Conservation (phyloP, 2,329 filamentous ascomycete species). For the Clathrospora elynae region DNA sequence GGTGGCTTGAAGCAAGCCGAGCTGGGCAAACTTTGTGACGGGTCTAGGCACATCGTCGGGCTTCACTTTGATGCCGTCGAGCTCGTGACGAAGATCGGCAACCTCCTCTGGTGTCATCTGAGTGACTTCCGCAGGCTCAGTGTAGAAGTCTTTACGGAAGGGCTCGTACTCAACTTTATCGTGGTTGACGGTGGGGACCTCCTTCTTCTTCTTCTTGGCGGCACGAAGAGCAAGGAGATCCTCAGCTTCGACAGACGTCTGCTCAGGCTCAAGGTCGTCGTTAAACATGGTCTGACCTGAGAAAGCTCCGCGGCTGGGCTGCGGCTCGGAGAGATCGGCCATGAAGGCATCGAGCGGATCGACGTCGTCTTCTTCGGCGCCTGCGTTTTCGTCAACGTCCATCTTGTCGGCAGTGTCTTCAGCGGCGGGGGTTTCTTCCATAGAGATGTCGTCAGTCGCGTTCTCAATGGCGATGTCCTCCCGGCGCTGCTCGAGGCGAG, state of each 20-base stretch:
- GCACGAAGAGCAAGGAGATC: conserved; percentile 58
- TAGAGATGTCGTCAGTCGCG: conserved; percentile 50
- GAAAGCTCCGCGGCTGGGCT: conserved; percentile 57
- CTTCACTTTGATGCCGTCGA: conserved; percentile 90
- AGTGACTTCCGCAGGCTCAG: conserved; percentile 81
- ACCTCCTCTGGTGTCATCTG: conserved; percentile 86
- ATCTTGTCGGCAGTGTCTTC: conserved; percentile 53
- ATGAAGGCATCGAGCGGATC: conserved; percentile 98
- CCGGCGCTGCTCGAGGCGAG: conserved; percentile 74
- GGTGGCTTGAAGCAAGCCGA: conserved; percentile 83
- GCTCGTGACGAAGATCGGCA: conserved; percentile 77
- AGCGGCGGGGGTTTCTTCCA: conserved; percentile 48
- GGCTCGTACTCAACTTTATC: conserved; percentile 81
- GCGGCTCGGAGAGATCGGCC: conserved; percentile 62
- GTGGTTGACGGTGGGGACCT: conserved; percentile 87
- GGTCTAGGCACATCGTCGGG: conserved; percentile 83
- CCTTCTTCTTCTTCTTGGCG: conserved; percentile 86
- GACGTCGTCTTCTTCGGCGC: conserved; percentile 69
- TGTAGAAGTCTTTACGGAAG: conserved; percentile 94
- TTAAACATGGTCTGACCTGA: conserved; percentile 87
- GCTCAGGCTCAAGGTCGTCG: conserved; percentile 74
- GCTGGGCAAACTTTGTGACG: conserved; percentile 95
- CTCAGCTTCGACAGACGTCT: conserved; percentile 67
- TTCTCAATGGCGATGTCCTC: conserved; percentile 67
- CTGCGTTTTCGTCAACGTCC: conserved; percentile 58